These are phyloP conservation scores for Micractinium sp. DNA, from an alignment of 139 green algal genomes.

Conservation along the genomic window DNA sequence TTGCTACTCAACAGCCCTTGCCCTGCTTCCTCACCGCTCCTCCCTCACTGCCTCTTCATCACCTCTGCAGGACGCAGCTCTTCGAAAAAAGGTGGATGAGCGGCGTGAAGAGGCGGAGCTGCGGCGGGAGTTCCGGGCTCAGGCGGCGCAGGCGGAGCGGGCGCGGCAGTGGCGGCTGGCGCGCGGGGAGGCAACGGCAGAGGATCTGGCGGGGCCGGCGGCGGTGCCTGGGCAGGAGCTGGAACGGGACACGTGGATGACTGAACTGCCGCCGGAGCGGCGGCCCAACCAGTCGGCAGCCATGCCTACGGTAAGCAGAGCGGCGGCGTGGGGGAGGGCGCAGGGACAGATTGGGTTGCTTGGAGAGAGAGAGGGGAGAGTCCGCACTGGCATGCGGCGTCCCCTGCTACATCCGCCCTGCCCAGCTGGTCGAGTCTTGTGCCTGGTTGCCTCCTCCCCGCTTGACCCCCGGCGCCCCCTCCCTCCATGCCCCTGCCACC, in stretches of 20 bases:
- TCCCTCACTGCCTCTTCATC: too few species aligned
- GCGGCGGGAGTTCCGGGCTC: constrained; percentile 35
- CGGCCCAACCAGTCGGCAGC: neutral
- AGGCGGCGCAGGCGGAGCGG: constrained; percentile 60
- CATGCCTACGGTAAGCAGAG: constrained; percentile 2
- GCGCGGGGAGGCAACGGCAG: constrained; percentile 63
- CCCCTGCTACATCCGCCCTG: too few species aligned
- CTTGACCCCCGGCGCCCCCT: neutral
- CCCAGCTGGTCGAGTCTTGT: too few species aligned
- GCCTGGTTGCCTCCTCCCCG: neutral
- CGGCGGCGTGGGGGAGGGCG: neutral
- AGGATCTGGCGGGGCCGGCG: constrained; percentile 50
- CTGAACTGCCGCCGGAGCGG: constrained; percentile 69
- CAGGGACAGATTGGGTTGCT: too few species aligned
- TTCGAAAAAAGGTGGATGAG: constrained; percentile 60
- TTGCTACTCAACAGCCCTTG: too few species aligned
- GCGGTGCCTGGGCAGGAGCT: neutral
- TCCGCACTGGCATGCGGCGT: too few species aligned
- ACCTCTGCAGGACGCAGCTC: constrained; percentile 45
- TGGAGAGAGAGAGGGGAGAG: too few species aligned
- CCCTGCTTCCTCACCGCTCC: neutral
- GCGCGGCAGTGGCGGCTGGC: constrained; percentile 70
- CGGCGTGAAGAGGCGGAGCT: constrained; percentile 64
- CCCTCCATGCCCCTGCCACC: neutral
- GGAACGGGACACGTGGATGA: constrained; percentile 83